These are phyloP conservation scores for Elongisporangium senticosum DNA, from an alignment of 352 stramenopile species.

Conservation along the genomic window DNA sequence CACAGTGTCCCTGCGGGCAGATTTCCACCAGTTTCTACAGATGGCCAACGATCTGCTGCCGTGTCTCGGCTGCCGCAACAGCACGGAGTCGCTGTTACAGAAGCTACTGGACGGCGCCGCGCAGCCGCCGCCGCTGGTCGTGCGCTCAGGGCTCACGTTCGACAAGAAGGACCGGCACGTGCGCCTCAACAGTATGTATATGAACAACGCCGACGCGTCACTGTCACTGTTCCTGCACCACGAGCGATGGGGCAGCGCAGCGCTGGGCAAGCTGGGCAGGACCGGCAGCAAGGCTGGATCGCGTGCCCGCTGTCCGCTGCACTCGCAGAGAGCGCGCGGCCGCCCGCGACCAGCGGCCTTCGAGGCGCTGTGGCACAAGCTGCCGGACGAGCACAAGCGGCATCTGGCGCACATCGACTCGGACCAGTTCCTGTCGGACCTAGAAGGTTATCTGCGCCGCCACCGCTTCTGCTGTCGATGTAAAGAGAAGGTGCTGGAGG, in stretches of 20 bases:
- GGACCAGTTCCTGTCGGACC: constrained; percentile 81
- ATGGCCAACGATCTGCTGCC: constrained; percentile 65
- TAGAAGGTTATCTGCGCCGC: constrained; percentile 77
- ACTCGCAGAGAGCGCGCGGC: constrained; percentile 66
- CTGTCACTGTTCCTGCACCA: constrained; percentile 79
- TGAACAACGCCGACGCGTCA: constrained; percentile 55
- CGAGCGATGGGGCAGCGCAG: constrained; percentile 52
- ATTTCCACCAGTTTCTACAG: constrained; percentile 64
- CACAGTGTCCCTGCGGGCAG: constrained; percentile 53
- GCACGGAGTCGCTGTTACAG: constrained; percentile 71
- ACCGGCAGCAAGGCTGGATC: constrained; percentile 18
- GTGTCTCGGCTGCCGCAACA: constrained; percentile 74
- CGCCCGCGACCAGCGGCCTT: constrained; percentile 71
- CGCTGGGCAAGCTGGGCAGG: constrained; percentile 40
- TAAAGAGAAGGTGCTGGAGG: constrained; percentile 86
- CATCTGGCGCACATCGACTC: constrained; percentile 84
- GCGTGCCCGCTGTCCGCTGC: constrained; percentile 64
- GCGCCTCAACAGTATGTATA: constrained; percentile 59
- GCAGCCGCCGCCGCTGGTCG: constrained; percentile 33
- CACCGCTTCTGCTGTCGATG: constrained; percentile 86
- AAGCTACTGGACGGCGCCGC: constrained; percentile 42
- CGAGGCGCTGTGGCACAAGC: constrained; percentile 70
- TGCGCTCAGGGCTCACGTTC: constrained; percentile 49
- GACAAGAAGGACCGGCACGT: constrained; percentile 49
- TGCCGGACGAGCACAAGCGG: constrained; percentile 70